Base-by-base conservation (phyloP, 305 asterid genomes). In the Petunia hybrid region DNA sequence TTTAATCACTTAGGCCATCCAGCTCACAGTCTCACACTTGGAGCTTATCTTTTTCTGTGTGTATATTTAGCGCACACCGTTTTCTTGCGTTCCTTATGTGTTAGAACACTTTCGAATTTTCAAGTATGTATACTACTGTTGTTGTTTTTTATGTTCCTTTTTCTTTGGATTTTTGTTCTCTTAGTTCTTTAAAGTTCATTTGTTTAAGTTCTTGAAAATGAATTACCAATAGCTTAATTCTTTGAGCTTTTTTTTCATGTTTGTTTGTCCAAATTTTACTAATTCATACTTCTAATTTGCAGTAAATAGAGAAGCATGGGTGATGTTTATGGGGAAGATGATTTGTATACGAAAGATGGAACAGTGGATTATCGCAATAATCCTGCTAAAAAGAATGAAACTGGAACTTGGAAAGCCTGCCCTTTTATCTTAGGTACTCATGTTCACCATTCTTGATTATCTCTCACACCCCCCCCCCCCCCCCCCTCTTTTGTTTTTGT, bases 331-430 rank as follows among this genome's bases (percentile, higher is more conserved):
- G 56, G 56, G 7, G 56, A 53, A 74, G 62, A 75, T 76, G 87
- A 84, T 77, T 51, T 77, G 79, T 84, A 81, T 40, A 81, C 87
- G 3, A 84, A 81, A 51, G 87, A 84, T 43, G 87, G 87, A 31
- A 84, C 87, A 14, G 70, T 81, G 9, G 87, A 84, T 63, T 81
- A 36, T 77, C 80, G 59, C 10, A 76, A 69, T 9, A 81, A 77
- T 53, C 87, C 87, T 41, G 82, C 87, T 41, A 84, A 77, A 69
- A 84, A 70, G 80, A 81, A 63, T 38, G 70, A 81, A 84, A 84
- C 87, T 6, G 87, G 87, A 53, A 77, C 87, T 65, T 84, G 84
- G 87, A 84, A 69, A 77, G 84, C 87, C 38, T 84, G 87, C 22
- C 87, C 87, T 81, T 84, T 36, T 51, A 84, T 84, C 68, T 56